These are phyloP conservation scores for Trametes sp. DNA, from an alignment of 1,284 basidiomycete species.

Conservation along the genomic window DNA sequence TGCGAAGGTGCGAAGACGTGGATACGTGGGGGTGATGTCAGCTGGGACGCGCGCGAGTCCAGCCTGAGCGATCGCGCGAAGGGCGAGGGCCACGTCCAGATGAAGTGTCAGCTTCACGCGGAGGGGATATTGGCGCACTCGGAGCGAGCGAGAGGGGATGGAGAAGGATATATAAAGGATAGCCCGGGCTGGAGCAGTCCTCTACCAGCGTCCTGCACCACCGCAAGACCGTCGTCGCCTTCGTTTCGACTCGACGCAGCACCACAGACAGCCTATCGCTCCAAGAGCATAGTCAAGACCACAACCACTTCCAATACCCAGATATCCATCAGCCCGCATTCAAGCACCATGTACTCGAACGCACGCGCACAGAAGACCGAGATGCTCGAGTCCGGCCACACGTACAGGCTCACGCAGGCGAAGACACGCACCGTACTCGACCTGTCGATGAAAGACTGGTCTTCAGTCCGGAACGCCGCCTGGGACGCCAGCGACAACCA, in stretches of 20 bases:
- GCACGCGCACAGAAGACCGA: slow-evolving; percentile 4
- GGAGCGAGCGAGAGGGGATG: neutral
- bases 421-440: slow-evolving; percentile 58
- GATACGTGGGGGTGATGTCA: slow-evolving; percentile 19
- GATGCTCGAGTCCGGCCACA: slow-evolving; percentile 25
- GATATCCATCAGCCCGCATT: neutral
- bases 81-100: slow-evolving; percentile 10
- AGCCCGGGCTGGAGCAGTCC: neutral
- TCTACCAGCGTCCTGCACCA: slow-evolving; percentile 1
- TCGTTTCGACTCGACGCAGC: neutral
- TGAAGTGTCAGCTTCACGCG: slow-evolving; percentile 7
- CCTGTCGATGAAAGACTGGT: slow-evolving; percentile 56
- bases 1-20: slow-evolving; percentile 10
- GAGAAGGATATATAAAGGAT: slow-evolving; percentile 6
- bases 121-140: neutral
- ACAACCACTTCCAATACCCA: neutral
- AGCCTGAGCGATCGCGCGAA: slow-evolving; percentile 18
- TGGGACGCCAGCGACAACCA: slow-evolving; percentile 56
- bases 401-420: slow-evolving; percentile 55
- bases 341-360: neutral
- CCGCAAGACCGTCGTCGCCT: neutral
- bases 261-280: neutral
- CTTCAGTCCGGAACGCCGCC: slow-evolving; percentile 54
- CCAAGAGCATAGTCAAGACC: neutral
- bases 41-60: slow-evolving; percentile 6